A percentile compares a stretch with the other conserved stretches of the same genome.
Conservation (phyloP, 345 rosid genomes). For the Euphorbia lathyris region DNA sequence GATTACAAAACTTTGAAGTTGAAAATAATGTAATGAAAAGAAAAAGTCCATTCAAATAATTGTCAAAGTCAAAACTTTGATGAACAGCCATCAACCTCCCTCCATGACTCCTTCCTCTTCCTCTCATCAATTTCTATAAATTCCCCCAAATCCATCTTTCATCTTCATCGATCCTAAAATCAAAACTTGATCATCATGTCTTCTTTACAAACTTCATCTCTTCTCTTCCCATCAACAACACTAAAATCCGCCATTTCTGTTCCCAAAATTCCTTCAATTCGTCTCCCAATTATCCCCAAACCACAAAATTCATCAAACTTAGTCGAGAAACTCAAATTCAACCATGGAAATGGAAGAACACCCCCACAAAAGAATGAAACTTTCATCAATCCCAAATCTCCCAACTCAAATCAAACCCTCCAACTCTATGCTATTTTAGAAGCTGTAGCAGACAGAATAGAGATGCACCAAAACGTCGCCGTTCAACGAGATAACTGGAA, state of each 20-base stretch:
- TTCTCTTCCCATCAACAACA: conserved; percentile 27
- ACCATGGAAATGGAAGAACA: neutral
- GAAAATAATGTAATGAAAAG: neutral
- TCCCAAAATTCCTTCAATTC: conserved; percentile 21
- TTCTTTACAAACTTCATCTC: conserved; percentile 40
- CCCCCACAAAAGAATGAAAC: neutral
- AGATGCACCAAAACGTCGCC: conserved; percentile 66
- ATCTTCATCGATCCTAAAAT: neutral
- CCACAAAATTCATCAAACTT: conserved; percentile 1
- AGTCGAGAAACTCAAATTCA: conserved; percentile 11
- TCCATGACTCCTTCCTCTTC: conserved; percentile 8
- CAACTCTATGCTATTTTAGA: conserved; percentile 50
- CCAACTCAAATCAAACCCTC: conserved; percentile 11
- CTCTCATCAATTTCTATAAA: neutral
- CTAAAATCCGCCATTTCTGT: conserved; percentile 40
- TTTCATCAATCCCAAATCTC: neutral
- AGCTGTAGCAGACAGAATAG: conserved; percentile 58
- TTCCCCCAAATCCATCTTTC: neutral
- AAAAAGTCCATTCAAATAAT: neutral
- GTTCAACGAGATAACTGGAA: conserved; percentile 73
- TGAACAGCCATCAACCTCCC: no score
- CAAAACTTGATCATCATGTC: conserved; percentile 38
- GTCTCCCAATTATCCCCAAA: conserved; percentile 32
- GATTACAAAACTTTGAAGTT: neutral
- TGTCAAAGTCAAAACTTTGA: neutral